These are phyloP conservation scores for Metschnikowia reukaufii DNA, from an alignment of 805 yeast genomes.

Conservation along the genomic window DNA sequence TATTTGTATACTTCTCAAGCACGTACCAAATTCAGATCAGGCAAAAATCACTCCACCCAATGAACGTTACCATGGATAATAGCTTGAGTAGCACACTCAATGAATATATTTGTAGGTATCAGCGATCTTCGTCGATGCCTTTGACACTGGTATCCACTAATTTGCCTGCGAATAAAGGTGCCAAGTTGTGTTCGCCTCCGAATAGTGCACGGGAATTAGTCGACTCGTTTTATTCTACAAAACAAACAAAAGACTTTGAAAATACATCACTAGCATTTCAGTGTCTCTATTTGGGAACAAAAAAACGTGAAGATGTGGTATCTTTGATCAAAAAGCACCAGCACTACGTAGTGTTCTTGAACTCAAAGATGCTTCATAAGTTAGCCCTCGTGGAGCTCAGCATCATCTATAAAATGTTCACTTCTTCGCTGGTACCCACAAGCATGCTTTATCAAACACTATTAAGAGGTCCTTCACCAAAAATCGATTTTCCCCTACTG, in stretches of 20 bases:
- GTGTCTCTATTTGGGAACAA: slow-evolving; percentile 9
- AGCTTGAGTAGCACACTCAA: not conserved
- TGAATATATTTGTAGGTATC: not conserved
- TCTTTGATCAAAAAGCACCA: slow-evolving; percentile 15
- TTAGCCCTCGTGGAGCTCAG: slow-evolving; percentile 17
- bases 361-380: slow-evolving; percentile 7
- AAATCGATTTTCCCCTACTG: slow-evolving; percentile 1
- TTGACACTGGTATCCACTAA: slow-evolving; percentile 3
- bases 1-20: slow-evolving; percentile 12
- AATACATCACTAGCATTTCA: slow-evolving; percentile 16
- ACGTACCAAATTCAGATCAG: not conserved
- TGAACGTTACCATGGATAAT: not conserved
- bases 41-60: not conserved
- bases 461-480: slow-evolving; percentile 7
- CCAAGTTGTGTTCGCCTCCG: not conserved
- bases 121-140: not conserved
- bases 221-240: slow-evolving; percentile 5
- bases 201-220: slow-evolving; percentile 9
- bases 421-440: slow-evolving; percentile 3
- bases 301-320: not conserved
- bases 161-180: not conserved
- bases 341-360: slow-evolving; percentile 13
- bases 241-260: slow-evolving; percentile 1
- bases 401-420: slow-evolving; percentile 11
- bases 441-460: slow-evolving; percentile 4